Conservation (phyloP, 2,329 filamentous ascomycete species). For the Fusarium sp. region DNA sequence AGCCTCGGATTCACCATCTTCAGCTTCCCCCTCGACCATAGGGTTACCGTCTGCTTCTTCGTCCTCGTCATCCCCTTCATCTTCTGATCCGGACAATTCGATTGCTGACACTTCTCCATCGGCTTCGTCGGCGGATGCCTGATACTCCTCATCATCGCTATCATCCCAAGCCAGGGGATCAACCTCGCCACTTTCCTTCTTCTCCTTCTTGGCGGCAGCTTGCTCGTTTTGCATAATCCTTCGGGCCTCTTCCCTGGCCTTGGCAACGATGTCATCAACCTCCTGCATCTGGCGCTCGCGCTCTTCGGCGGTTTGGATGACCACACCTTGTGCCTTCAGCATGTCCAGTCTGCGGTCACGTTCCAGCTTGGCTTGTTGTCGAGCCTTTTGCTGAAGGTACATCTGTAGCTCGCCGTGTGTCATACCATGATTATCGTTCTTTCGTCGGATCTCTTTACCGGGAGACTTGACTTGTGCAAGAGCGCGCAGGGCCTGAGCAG, state of each 20-base stretch:
- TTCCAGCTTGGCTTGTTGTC: conserved; percentile 82
- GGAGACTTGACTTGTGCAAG: conserved; percentile 79
- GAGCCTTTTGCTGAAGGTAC: conserved; percentile 76
- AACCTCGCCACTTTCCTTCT: conserved; percentile 58
- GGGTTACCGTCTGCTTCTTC: conserved; percentile 53
- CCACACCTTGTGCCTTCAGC: conserved; percentile 81
- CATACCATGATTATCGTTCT: conserved; percentile 66
- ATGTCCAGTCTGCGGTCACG: conserved; percentile 81
- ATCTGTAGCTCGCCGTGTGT: conserved; percentile 76
- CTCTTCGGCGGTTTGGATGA: conserved; percentile 88
- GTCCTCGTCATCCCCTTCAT: conserved; percentile 50
- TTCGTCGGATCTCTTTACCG: conserved; percentile 61
- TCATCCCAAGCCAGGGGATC: conserved; percentile 69
- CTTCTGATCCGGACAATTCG: conserved; percentile 60
- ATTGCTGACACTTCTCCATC: conserved; percentile 55
- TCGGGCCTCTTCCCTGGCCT: conserved; percentile 79
- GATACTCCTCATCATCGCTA: conserved; percentile 65
- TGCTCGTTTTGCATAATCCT: conserved; percentile 83
- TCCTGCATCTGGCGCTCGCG: conserved; percentile 83
- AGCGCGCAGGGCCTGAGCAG: conserved; percentile 75
- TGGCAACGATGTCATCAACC: conserved; percentile 88
- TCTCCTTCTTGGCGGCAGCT: conserved; percentile 75
- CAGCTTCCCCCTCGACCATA: conserved; percentile 55
- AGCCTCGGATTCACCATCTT: conserved; percentile 53
- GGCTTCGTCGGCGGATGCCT: conserved; percentile 53